These are phyloP conservation scores for Quercus mongolica DNA, from an alignment of 306 rosid species.

Conservation along the genomic window DNA sequence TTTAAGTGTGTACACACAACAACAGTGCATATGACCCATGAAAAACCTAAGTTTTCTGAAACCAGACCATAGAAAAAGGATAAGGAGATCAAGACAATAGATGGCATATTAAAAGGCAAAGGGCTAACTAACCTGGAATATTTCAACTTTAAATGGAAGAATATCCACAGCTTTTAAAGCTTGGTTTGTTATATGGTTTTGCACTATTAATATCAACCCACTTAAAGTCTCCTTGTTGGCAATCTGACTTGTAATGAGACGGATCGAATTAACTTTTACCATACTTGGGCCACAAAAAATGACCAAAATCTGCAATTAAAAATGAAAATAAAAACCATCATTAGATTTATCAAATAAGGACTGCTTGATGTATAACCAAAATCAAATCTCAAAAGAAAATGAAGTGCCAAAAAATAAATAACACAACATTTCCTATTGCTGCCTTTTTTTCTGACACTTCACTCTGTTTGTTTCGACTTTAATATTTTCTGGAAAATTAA, in stretches of 20 bases:
- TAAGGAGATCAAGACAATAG: background rate
- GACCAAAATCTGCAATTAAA: slow-evolving; percentile 62
- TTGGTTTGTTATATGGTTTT: slow-evolving; percentile 64
- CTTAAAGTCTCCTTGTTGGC: slow-evolving; percentile 57
- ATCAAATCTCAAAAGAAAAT: background rate
- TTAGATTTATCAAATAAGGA: background rate
- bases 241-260: slow-evolving; percentile 58
- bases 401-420: background rate
- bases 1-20: background rate
- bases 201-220: slow-evolving; percentile 63
- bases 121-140: slow-evolving; percentile 72
- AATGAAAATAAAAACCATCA: background rate
- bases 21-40: background rate
- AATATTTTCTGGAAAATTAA: no score
- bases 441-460: background rate
- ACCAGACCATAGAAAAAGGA: background rate
- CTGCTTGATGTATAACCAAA: no score
- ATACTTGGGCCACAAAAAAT: slow-evolving; percentile 53
- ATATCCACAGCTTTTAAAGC: slow-evolving; percentile 63
- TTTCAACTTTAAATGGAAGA: slow-evolving; percentile 67
- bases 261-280: slow-evolving; percentile 57
- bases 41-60: background rate
- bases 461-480: rapidly evolving
- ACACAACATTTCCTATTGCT: background rate
- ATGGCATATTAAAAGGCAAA: background rate